A percentile compares a stretch with the other conserved stretches of the same genome.
Conservation (phyloP, 495 filamentous ascomycete species). For the Thermochaetoides thermophila region DNA sequence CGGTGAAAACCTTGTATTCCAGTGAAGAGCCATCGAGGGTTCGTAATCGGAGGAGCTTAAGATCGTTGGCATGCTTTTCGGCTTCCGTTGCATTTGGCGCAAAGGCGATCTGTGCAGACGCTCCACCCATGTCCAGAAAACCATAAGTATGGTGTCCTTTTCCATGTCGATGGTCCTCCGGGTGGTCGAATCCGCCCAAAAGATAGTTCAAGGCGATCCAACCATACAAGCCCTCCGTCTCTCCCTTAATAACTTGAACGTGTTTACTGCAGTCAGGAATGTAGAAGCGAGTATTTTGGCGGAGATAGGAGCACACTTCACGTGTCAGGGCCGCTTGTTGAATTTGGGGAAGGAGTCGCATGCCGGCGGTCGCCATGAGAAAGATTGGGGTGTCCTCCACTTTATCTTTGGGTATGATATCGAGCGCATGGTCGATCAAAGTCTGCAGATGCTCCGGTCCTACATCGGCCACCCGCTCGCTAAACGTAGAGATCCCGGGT, state of each 20-base stretch:
- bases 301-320: constrained; percentile 74
- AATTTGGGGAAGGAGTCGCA: constrained; percentile 68
- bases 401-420: constrained; percentile 65
- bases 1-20: constrained; percentile 84
- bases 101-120: constrained; percentile 94
- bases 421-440: constrained; percentile 69
- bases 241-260: constrained; percentile 91
- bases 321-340: constrained; percentile 57
- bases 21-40: constrained; percentile 58
- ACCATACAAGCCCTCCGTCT: constrained; percentile 94
- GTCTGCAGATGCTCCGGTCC: constrained; percentile 67
- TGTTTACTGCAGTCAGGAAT: constrained; percentile 83
- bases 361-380: constrained; percentile 89
- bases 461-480: constrained; percentile 56
- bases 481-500: constrained; percentile 86
- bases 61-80: constrained; percentile 75
- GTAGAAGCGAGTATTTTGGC: constrained; percentile 61
- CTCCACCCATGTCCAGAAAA: constrained; percentile 96
- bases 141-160: constrained; percentile 93
- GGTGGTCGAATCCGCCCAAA: constrained; percentile 80
- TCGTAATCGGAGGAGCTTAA: constrained; percentile 72
- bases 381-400: constrained; percentile 81
- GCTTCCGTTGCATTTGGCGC: constrained; percentile 87
- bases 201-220: constrained; percentile 99
- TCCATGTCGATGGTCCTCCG: constrained; percentile 53